Base-by-base conservation (phyloP, 106 monocot genomes). In the Apostasia ramifera region DNA sequence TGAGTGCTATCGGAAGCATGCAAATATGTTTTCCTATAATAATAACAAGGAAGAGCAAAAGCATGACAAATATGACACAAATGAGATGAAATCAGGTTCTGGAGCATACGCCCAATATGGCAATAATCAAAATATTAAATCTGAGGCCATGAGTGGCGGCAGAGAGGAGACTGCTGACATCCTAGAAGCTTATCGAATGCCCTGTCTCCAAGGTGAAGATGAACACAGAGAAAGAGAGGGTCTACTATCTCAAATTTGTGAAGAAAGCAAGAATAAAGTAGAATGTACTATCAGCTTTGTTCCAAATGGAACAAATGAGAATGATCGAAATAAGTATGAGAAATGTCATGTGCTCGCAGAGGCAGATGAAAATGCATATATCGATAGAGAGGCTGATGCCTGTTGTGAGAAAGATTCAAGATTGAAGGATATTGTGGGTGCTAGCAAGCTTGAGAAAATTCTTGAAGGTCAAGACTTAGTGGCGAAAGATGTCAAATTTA, bases 161-260 rank as follows among this genome's bases (percentile, higher is more conserved):
- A 48, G 77, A 50, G 67, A 50, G 10, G 63, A 80, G 67, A 48
- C 47, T 8, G 71, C 71, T 13, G 66, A 73, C 13, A 51, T 65
- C n/a, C 38, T 51, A 38, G 63, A 69, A 11, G 6, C 14, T 41
- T 44, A 44, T 81, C 49, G 26, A 64, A 61, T 72, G 5, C 41
- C 65, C 55, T 58, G 1, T 60, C 49, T 54, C 14, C 38, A 47
- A 1, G 47, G 68, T 56, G 63, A 73, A 43, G 65, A 48, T 37
- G 49, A 47, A 37, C 15, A 3, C 48, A 49, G 37, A 49, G 6
- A 47, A 65, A 37, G 26, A 65, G 10, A 13, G 4, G 62, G 10
- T 62, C 11, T 1, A 65, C 26, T 43, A 9, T 2, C 48, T 65
- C 65, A 48, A 8, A 11, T 65, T 47, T 48, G 6, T 5, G 13